Conservation (phyloP, 2,329 filamentous ascomycete species). For the Hypoxylon sp. region DNA sequence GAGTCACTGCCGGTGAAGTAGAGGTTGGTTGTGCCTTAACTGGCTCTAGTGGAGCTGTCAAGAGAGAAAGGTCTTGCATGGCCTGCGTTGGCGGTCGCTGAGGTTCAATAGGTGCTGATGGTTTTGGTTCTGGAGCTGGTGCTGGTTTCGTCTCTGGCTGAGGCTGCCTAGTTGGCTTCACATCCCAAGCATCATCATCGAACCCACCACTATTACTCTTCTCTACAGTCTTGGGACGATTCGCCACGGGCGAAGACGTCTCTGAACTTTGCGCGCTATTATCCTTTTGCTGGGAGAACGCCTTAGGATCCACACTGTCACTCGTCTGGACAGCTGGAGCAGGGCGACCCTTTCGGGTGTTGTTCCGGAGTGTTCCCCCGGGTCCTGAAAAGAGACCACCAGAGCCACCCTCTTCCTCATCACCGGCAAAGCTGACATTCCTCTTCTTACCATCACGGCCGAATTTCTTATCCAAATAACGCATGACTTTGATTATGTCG, state of each 20-base stretch:
- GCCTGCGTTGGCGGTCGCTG: conserved; percentile 53
- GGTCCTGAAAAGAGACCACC: conserved; percentile 91
- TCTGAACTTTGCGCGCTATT: conserved; percentile 59
- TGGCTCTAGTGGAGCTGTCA: conserved; percentile 68
- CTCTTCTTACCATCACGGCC: conserved; percentile 74
- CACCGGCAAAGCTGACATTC: conserved; percentile 47
- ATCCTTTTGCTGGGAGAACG: conserved; percentile 77
- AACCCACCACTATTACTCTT: conserved; percentile 67
- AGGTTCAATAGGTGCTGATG: conserved; percentile 53
- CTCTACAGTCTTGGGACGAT: conserved; percentile 53
- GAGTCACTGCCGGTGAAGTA: conserved; percentile 52
- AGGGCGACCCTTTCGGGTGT: conserved; percentile 92
- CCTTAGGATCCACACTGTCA: conserved; percentile 89
- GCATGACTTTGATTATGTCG: conserved; percentile 96
- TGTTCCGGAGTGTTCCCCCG: conserved; percentile 91
- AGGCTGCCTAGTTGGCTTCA: conserved; percentile 82
- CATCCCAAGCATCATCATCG: conserved; percentile 97
- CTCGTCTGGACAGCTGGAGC: conserved; percentile 88
- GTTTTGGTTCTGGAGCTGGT: conserved; percentile 72
- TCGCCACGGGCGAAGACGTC: conserved; percentile 55
- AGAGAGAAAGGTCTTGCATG: conserved; percentile 70
- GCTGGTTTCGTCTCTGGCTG: conserved; percentile 62
- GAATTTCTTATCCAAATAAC: conserved; percentile 85
- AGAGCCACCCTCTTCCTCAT: conserved; percentile 71
- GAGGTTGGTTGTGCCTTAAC: conserved; percentile 59